Percentiles rank a stretch among this genome's conserved stretches.
Evolutionary conservation across 2,329 filamentous ascomycete genomes (phyloP).

Genomic region (Cercospora sojina): DNA sequence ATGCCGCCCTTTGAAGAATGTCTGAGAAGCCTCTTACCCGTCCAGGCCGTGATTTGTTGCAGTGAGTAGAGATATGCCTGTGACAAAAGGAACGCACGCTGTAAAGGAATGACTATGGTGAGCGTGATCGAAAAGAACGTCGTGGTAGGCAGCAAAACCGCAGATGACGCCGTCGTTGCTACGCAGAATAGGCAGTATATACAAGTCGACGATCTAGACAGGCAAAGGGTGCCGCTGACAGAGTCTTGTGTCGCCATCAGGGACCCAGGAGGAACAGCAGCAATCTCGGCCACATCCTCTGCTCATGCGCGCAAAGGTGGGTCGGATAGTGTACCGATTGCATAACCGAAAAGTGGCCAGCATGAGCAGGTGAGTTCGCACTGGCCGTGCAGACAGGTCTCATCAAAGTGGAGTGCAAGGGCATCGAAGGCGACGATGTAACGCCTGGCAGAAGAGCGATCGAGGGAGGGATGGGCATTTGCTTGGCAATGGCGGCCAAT

Average conservation of each 20-base stretch:
- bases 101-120: constrained; percentile 48
- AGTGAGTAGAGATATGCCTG: constrained; percentile 10
- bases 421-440: constrained; percentile 29
- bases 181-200: constrained; percentile 34
- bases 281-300: constrained; percentile 36
- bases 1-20: constrained; percentile 41
- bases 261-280: constrained; percentile 30
- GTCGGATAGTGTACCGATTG: constrained; percentile 32
- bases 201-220: constrained; percentile 25
- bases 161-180: constrained; percentile 22
- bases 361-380: constrained; percentile 21
- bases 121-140: constrained; percentile 24
- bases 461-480: constrained; percentile 30
- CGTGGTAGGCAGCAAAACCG: constrained; percentile 18
- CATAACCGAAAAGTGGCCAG: constrained; percentile 18
- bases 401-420: constrained; percentile 36
- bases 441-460: constrained; percentile 23
- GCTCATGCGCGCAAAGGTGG: constrained; percentile 32
- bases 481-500: constrained; percentile 32
- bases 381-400: constrained; percentile 25
- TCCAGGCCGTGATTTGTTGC: constrained; percentile 31
- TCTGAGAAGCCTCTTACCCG: constrained; percentile 14
- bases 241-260: constrained; percentile 35
- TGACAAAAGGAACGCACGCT: constrained; percentile 44
- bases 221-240: constrained; percentile 34